Base-by-base conservation (phyloP, 169 alveolate species). In the Toxoplasma gondii region DNA sequence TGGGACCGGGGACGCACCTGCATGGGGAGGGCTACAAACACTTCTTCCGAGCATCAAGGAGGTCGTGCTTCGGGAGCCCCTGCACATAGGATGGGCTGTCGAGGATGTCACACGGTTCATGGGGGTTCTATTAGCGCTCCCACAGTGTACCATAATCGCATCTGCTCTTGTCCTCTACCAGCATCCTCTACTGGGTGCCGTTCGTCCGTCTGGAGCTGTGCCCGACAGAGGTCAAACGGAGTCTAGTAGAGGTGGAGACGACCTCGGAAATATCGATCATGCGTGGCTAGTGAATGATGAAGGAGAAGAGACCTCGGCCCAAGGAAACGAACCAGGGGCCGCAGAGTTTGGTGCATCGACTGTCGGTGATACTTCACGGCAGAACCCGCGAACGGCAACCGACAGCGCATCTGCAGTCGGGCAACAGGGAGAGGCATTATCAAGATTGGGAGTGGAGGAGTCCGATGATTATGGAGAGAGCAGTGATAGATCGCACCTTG, bases 11-110 rank as follows among this genome's bases (percentile, higher is more conserved):
- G 43, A 31, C 0, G 31, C 34, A 29, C 45, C 53, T 22, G 45
- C 49, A 12, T 19, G 44, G 87, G 17, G 45, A 39, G 44, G 87
- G 34, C 29, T 39, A 34, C 87, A 78, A 19, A 34, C 53, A 7
- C 87, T 78, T 34, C 87, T 78, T 9, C 87, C 87, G 41, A 78
- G 34, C 45, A 41, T 78, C 87, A 34, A 19, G 34, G 87, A 78
- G 31, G 87, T 78, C 87, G 44, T 34, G 34, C 87, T 78, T 22
- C 87, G 87, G 31, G 87, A 78, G 87, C 87, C 87, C 29, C 4
- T 78, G 87, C 87, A 78, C 24, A 7, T 78, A 38, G 87, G 87
- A 31, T 78, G 87, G 87, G 39, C 87, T 24, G 87, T 78, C 44
- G 45, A 78, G 7, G 87, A 78, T 39, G 87, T 78, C 31, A 44